Percentiles rank a stretch among this genome's conserved stretches.
Evolutionary conservation across 805 yeast genomes (phyloP).

Genomic region (Lachancea meyersii): DNA sequence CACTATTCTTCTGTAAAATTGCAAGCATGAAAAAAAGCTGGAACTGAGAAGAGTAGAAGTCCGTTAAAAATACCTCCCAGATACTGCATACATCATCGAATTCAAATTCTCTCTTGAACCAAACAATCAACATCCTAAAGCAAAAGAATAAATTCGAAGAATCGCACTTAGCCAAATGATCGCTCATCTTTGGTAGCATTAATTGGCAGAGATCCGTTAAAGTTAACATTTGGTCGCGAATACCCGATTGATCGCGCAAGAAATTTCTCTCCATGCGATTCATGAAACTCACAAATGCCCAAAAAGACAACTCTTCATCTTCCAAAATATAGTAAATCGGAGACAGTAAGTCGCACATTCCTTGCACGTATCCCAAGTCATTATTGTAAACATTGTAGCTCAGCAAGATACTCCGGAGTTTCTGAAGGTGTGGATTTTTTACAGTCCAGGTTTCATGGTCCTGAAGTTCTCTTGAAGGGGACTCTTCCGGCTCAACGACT

Average conservation of each 20-base stretch:
- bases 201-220: conserved; percentile 82
- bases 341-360: conserved; percentile 90
- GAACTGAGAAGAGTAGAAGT: conserved; percentile 77
- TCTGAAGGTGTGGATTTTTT: conserved; percentile 65
- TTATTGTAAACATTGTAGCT: conserved; percentile 81
- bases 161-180: conserved; percentile 81
- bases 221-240: conserved; percentile 79
- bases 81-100: conserved; percentile 69
- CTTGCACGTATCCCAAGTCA: conserved; percentile 92
- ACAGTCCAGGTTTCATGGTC: conserved; percentile 56
- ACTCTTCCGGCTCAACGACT: conserved; percentile 25
- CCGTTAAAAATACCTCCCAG: conserved; percentile 95
- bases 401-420: conserved; percentile 68
- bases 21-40: conserved; percentile 84
- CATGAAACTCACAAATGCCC: conserved; percentile 87
- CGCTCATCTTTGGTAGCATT: conserved; percentile 78
- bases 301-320: conserved; percentile 77
- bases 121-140: conserved; percentile 88
- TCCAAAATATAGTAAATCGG: conserved; percentile 63
- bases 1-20: conserved; percentile 79
- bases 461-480: conserved; percentile 26
- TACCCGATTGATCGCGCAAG: conserved; percentile 85
- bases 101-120: conserved; percentile 88
- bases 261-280: conserved; percentile 93
- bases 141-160: conserved; percentile 88